Evolutionary conservation across 495 filamentous ascomycete genomes (phyloP), one percentile per base, ranked within the genome.

Genomic region (Daldinia decipiens): DNA sequence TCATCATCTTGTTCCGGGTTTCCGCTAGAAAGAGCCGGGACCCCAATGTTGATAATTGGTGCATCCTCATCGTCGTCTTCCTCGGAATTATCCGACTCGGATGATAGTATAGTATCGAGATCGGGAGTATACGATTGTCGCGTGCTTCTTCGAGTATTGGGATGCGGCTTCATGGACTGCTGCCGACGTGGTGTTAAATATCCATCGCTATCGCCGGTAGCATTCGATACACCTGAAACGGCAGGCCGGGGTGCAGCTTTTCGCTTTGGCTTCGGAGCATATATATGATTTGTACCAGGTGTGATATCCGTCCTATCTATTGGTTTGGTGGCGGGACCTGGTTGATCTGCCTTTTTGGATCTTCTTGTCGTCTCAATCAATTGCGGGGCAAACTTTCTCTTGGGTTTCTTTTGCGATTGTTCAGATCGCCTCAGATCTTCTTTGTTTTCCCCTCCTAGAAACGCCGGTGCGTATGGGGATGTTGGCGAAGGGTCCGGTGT

Each of bases 361-460:
- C 88, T 82, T 17, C 87, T 84, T 8, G 86, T 84, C n/a, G 88
- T 92, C 76, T 92, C 90, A 52, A 91, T 85, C 5, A 90, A 84
- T 71, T 93, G 86, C 1, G 89, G 88, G 6, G 86, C 80, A 68
- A 92, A 90, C 53, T 82, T 83, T 29, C 84, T 80, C 65, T 77
- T 81, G 4, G 71, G 73, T 40, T 72, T 77, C 36, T 69, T 68
- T 38, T 77, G 56, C 11, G 62, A 58, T 15, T 57, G 40, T 26
- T 62, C 60, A 7, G 29, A 27, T 29, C 72, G 64, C 12, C 39
- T 56, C 7, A n/a, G 59, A 13, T 77, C 76, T 6, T n/a, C 29
- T 62, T 53, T 52, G 13, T 38, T 57, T 47, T 65, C 64, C 12
- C 59, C 57, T 31, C 50, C 58, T 13, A 50, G 21, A 11, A 65